These are phyloP conservation scores for Colletotrichum lupini DNA, from an alignment of 2,329 filamentous ascomycete species.

Conservation along the genomic window DNA sequence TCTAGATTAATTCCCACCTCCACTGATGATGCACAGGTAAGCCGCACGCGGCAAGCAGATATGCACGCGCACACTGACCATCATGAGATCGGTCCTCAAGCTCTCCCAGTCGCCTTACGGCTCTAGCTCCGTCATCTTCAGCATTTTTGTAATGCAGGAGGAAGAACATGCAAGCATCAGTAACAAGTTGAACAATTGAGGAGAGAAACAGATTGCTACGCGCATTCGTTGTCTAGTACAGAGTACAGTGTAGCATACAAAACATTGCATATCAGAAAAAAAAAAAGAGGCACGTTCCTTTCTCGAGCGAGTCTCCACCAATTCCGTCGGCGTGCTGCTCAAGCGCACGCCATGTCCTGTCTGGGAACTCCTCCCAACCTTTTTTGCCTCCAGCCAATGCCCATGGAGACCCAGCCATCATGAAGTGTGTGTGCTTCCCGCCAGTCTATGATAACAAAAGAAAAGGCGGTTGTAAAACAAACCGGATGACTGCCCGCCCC, in stretches of 20 bases:
- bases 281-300: conserved; percentile 22
- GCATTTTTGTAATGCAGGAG: not conserved
- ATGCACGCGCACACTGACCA: conserved; percentile 27
- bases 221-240: conserved; percentile 35
- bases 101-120: conserved; percentile 7
- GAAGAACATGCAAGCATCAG: too few species aligned
- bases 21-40: conserved; percentile 1
- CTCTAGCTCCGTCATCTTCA: not conserved
- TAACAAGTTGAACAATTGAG: not conserved
- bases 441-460: conserved; percentile 33
- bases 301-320: conserved; percentile 12
- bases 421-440: conserved; percentile 32
- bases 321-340: conserved; percentile 1
- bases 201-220: not conserved
- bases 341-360: conserved; percentile 22
- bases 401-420: conserved; percentile 30
- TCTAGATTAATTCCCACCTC: not conserved
- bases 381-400: conserved; percentile 32
- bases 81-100: conserved; percentile 27
- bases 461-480: conserved; percentile 29
- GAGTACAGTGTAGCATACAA: conserved; percentile 33
- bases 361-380: conserved; percentile 27
- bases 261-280: conserved; percentile 7
- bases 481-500: conserved; percentile 27
- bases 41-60: not conserved